Evolutionary conservation across 768 basidiomycete genomes (phyloP), one percentile per base, ranked within the genome.

Genomic region (Cantharellus anzutake): DNA sequence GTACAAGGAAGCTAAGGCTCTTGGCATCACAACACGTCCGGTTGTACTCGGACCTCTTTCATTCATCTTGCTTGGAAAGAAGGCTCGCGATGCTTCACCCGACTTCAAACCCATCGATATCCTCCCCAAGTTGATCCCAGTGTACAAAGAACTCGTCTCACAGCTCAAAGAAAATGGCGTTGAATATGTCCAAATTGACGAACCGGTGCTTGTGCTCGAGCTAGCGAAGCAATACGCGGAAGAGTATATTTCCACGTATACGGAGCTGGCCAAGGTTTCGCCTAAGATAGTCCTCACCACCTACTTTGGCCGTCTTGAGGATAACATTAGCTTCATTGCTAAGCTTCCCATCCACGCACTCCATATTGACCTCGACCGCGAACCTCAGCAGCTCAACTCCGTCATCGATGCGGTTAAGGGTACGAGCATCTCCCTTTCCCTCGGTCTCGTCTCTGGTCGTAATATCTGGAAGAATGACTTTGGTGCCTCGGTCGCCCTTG

Each of bases 391-490:
- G 73, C 82, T 99, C 64, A 84, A 86, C 56, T 76, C 77, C 52
- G 86, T 90, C 63, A 63, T 94, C 63, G 78, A 76, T 51, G 91
- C 90, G 60, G 70, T 97, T 71, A 96, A 92, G 78, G 69, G 78
- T 63, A 93, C 90, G 64, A 73, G 72, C 67, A 78, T 91, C 63
- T 68, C 83, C 64, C 79, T 99, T 58, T 98, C 96, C 44, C 83
- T 98, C 63, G 96, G 96, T 73, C 71, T 97, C 63, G 87, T 99
- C 64, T 98, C 96, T 51, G 96, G 96, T 59, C 91, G 96, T 70
- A 97, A 97, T 79, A 89, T 99, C 76, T 99, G 96, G 96, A 99
- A 98, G 82, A 84, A 81, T 63, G 93, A 98, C 73, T 83, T 98
- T 66, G 75, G 77, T 63, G 82, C 80, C 59, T 83, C 89, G 60